These are phyloP conservation scores for Ligustrum vulgare DNA, from an alignment of 257 asterid genomes.

Conservation along the genomic window DNA sequence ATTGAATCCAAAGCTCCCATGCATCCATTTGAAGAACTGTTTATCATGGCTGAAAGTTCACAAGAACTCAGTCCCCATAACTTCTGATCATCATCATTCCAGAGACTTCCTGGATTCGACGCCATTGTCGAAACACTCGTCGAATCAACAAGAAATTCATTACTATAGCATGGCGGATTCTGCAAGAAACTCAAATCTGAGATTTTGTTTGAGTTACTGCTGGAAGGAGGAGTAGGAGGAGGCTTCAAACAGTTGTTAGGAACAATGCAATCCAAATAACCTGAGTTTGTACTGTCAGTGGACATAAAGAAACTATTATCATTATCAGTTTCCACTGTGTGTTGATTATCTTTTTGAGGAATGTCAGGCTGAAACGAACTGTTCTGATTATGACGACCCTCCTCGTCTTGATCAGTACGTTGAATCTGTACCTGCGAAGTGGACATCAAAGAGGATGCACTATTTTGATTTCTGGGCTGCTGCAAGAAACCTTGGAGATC, in stretches of 20 bases:
- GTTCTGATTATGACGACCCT: neutral
- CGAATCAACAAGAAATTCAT: conserved; percentile 14
- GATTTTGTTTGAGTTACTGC: neutral
- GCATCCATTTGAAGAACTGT: conserved; percentile 23
- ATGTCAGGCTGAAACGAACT: neutral
- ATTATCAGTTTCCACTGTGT: conserved; percentile 11
- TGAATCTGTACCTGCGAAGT: neutral
- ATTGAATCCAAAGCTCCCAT: conserved; percentile 17
- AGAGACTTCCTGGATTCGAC: conserved; percentile 16
- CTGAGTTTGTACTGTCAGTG: conserved; percentile 50
- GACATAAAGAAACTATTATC: conserved; percentile 31
- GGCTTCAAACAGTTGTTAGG: conserved; percentile 81
- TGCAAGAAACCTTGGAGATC: conserved; percentile 7
- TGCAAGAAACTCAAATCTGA: conserved; percentile 15
- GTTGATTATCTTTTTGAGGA: neutral
- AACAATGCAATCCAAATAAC: conserved; percentile 88
- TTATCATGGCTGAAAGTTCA: conserved; percentile 74
- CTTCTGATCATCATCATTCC: conserved; percentile 37
- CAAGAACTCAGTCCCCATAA: conserved; percentile 54
- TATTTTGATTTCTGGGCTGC: neutral
- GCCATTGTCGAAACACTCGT: conserved; percentile 15
- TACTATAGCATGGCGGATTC: conserved; percentile 12
- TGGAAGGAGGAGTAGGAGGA: conserved; percentile 10
- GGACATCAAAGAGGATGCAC: neutral
- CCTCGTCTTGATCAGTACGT: neutral